Evolutionary conservation across 2,329 filamentous ascomycete species (phyloP).

Genomic region (Alternaria metachromatica): DNA sequence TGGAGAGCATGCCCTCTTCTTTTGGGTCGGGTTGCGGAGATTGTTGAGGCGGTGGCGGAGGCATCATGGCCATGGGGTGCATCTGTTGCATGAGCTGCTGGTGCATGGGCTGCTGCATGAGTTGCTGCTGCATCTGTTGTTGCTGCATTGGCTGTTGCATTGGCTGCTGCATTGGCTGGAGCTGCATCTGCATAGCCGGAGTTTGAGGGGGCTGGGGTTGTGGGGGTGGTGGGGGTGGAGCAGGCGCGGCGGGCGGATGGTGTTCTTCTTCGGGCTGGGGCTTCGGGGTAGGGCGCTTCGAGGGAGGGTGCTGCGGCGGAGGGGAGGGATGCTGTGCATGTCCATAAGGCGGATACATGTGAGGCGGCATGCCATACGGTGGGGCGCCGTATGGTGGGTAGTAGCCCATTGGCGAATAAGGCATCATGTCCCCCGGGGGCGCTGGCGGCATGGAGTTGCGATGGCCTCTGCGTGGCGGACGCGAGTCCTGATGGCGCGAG

Average conservation of each 20-base stretch:
- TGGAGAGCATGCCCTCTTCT: slow-evolving; percentile 42
- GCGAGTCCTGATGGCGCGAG: slow-evolving; percentile 12
- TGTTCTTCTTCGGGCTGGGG: slow-evolving; percentile 29
- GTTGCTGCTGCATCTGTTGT: slow-evolving; percentile 17
- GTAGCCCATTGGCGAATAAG: slow-evolving; percentile 35
- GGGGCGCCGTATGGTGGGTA: slow-evolving; percentile 38
- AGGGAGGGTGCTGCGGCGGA: slow-evolving; percentile 32
- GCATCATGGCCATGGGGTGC: slow-evolving; percentile 8
- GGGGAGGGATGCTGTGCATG: slow-evolving; percentile 33
- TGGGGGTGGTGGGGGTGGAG: slow-evolving; percentile 20
- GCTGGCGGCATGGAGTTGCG: slow-evolving; percentile 45
- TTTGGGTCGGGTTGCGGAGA: slow-evolving; percentile 30
- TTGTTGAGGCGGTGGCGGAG: slow-evolving; percentile 28
- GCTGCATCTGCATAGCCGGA: slow-evolving; percentile 11
- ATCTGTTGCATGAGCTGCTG: slow-evolving; percentile 12
- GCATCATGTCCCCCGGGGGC: slow-evolving; percentile 43
- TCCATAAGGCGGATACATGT: slow-evolving; percentile 36
- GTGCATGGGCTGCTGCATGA: slow-evolving; percentile 8
- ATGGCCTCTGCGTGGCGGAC: slow-evolving; percentile 31
- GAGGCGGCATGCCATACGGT: slow-evolving; percentile 37
- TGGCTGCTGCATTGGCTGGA: slow-evolving; percentile 12
- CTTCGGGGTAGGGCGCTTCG: slow-evolving; percentile 38
- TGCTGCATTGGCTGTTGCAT: slow-evolving; percentile 7
- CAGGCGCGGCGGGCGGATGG: slow-evolving; percentile 32
- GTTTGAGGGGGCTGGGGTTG: slow-evolving; percentile 20